Base-by-base conservation (phyloP, 495 filamentous ascomycete genomes). In the Aspergillus sparsus region DNA sequence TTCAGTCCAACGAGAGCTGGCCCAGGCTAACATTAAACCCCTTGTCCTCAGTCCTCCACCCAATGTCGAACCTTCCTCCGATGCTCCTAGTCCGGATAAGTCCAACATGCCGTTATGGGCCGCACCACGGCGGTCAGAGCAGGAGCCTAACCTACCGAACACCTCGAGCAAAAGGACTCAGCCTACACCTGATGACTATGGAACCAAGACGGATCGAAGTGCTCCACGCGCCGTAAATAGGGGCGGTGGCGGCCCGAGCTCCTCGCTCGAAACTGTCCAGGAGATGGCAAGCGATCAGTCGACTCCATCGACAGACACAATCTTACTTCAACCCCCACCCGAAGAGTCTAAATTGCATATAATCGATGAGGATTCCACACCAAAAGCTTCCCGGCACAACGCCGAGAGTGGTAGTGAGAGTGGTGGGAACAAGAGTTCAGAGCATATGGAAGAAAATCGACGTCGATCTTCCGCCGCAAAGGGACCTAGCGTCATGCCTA, bases 251-350 rank as follows among this genome's bases (percentile, higher is more conserved):
- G 87, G 86, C 53, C 83, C 81, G 61, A 81, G 82, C 18, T 85
- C 89, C 15, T 85, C 84, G 44, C 77, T 98, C 53, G 94, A 96
- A 73, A 98, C 94, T 0, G 94, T 98, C 33, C 88, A 96, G 70
- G 94, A 98, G 77, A 75, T 74, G 71, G 86, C 86, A 49, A 96
- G 91, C 73, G 82, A 90, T 62, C 88, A 92, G 32, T 84, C 85
- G 32, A 91, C 91, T 11, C 90, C 90, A 0, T 83, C 80, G 51
- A 74, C 79, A 68, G 68, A 84, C 68, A 72, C 73, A 58, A 53
- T 77, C 74, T 63, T 76, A 21, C 68, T 71, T 49, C 65, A 64
- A 46, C 55, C 64, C 13, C 61, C 63, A 15, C 53, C 66, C 41
- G 74, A 74, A 39, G 74, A 78, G 21, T 59, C 70, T 11, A 66